Base-by-base conservation (phyloP, 176 grass and related monocot species). In the maize (Zea mays) region DNA sequence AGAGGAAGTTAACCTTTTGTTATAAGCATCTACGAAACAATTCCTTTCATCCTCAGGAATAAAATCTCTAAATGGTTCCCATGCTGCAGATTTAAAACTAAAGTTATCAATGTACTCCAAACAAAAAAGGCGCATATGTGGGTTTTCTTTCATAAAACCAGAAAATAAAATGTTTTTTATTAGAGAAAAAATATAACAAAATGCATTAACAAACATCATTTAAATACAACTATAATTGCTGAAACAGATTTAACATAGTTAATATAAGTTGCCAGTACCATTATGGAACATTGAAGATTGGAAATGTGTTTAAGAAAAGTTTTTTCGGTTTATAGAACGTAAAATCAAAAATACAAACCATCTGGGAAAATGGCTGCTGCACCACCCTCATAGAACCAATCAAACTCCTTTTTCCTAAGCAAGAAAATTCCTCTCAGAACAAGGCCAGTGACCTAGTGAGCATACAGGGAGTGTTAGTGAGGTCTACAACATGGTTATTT, bases 331-430 rank as follows among this genome's bases (percentile, higher is more conserved):
- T 34, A 86, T 34, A 86, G 60, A 27, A 16, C 13, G 78, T 9
- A 21, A 44, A 85, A 68, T 19, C 0, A 52, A 73, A 37, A 14
- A 11, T 19, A 61, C 72, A 44, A 83, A 93, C 96, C 90, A 76
- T 99, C 92, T 87, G 96, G 92, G 86, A 87, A 99, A 72, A 99
- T 95, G 47, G 92, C 81, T 57, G 96, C 90, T 43, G 96, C 96
- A 42, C 92, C 96, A 0, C 92, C 96, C 83, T 96, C 85, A 62
- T 96, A 99, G 78, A 91, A 99, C 96, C 96, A 99, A 78, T 99
- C 85, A 36, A 99, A 81, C 37, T 99, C 96, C 3, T 96, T 99
- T 48, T 99, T 96, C 86, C 88, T 89, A 62, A 93, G 62, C 86
- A 99, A 21, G 78, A 91, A 96, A 81, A 99, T 96, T 62, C 96